Percentiles rank a stretch among this genome's conserved stretches.
Conservation (phyloP, 2,329 filamentous ascomycete genomes). For the Myriosclerotinia duriaeana region DNA sequence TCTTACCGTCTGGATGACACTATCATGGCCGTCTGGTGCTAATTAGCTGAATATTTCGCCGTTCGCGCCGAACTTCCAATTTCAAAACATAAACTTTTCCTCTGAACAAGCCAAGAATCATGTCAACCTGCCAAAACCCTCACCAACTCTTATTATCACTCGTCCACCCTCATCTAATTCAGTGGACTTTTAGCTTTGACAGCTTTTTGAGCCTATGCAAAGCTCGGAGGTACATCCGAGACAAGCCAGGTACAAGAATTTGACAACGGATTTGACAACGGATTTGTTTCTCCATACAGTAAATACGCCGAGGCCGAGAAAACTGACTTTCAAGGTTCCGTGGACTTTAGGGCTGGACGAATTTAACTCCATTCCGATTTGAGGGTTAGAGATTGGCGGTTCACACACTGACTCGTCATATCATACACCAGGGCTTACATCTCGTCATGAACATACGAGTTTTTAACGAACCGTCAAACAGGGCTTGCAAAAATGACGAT, state of each 20-base stretch:
- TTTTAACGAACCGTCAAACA: neutral
- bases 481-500: slow-evolving; percentile 1
- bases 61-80: neutral
- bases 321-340: neutral
- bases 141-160: neutral
- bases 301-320: neutral
- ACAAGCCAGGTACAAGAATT: slow-evolving; percentile 1
- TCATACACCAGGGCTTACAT: neutral
- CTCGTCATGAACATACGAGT: neutral
- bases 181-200: neutral
- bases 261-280: slow-evolving; percentile 20
- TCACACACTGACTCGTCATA: neutral
- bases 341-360: neutral
- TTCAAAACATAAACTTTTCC: neutral
- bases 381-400: neutral
- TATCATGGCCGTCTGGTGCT: neutral
- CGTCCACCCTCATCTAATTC: neutral
- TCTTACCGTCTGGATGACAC: neutral
- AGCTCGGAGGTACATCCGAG: neutral
- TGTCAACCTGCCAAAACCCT: neutral
- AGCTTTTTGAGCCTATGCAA: neutral
- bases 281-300: neutral
- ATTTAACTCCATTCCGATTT: neutral
- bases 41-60: neutral
- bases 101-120: neutral